Base-by-base conservation (phyloP, 2,329 filamentous ascomycete genomes). In the Cryphonectria japonica region DNA sequence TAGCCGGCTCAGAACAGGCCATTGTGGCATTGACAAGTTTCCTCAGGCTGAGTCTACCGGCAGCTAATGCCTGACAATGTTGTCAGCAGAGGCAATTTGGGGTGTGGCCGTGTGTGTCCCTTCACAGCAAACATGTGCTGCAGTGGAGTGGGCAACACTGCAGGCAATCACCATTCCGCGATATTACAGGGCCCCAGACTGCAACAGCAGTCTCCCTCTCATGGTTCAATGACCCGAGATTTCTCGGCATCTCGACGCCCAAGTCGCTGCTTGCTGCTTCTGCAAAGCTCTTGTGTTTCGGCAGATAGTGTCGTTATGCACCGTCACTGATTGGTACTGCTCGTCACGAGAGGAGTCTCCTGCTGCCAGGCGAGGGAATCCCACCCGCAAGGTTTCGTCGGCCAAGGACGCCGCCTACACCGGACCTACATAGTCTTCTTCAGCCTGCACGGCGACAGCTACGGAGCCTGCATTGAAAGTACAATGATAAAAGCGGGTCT, bases 141-240 rank as follows among this genome's bases (percentile, higher is more conserved):
- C 54, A 32, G 26, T 74, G 72, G 74, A 72, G 73, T 76, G 74
- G 76, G 75, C 73, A 73, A 73, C 73, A 75, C 74, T 74, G 73
- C 76, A 76, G 67, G 69, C 67, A 29, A 57, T 67, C n/a, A 75
- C 71, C 75, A 74, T 78, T 72, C 64, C 64, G 74, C 74, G 74
- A 74, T 76, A 71, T 75, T 71, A 73, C 76, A 50, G 77, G 75
- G 75, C 63, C 72, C 6, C 66, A 67, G 75, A 73, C 68, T 50
- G 46, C 46, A 73, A 73, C 75, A 73, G 74, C 75, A 76, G 76
- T 69, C 74, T 73, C 76, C 71, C 75, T 14, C 52, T 29, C 13
- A 13, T 70, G 70, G 71, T 71, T 65, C 75, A 74, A 69, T 60
- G 75, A 74, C 75, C 76, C 78, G 80, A 78, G 78, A 76, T 75